Evolutionary conservation across 2,329 filamentous ascomycete species (phyloP).

Genomic region (Trichoderma sp.): DNA sequence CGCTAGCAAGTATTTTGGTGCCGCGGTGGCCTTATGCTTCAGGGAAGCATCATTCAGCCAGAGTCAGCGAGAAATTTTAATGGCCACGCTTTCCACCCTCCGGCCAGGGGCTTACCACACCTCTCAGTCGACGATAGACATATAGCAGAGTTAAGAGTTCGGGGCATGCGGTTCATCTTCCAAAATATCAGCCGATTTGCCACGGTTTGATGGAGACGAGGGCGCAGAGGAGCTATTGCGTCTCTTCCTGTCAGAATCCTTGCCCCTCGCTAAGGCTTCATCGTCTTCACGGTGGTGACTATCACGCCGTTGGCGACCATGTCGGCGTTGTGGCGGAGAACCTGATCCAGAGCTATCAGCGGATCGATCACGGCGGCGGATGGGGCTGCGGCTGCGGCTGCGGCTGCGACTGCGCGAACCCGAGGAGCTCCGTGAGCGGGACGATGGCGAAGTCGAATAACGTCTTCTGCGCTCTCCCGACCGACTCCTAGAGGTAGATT

Average conservation of each 20-base stretch:
- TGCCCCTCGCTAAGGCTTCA: conserved; percentile 9
- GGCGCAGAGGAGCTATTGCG: conserved; percentile 57
- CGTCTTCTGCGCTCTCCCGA: conserved; percentile 48
- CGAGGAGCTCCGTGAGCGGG: conserved; percentile 46
- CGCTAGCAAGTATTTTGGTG: conserved; percentile 5
- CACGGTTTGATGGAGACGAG: conserved; percentile 52
- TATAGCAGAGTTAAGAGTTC: conserved; percentile 29
- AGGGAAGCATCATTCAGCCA: conserved; percentile 19
- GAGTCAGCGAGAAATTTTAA: conserved; percentile 25
- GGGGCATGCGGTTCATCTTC: conserved; percentile 39
- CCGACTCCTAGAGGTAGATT: conserved; percentile 52
- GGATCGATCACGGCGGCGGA: conserved; percentile 31
- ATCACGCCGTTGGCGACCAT: conserved; percentile 23
- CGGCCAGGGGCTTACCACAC: conserved; percentile 33
- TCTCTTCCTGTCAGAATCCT: conserved; percentile 41
- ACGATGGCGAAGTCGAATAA: conserved; percentile 43
- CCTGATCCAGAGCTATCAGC: conserved; percentile 11
- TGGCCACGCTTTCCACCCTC: conserved; percentile 2
- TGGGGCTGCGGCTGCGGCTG: conserved; percentile 33
- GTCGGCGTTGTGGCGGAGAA: conserved; percentile 25
- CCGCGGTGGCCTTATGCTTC: conserved; percentile 27
- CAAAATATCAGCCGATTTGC: conserved; percentile 60
- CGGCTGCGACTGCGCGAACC: conserved; percentile 38
- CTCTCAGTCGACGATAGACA: conserved; percentile 30
- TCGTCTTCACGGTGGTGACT: conserved; percentile 15